Conservation (phyloP, 116 monocot species). For the Trichopus zeylanicus region DNA sequence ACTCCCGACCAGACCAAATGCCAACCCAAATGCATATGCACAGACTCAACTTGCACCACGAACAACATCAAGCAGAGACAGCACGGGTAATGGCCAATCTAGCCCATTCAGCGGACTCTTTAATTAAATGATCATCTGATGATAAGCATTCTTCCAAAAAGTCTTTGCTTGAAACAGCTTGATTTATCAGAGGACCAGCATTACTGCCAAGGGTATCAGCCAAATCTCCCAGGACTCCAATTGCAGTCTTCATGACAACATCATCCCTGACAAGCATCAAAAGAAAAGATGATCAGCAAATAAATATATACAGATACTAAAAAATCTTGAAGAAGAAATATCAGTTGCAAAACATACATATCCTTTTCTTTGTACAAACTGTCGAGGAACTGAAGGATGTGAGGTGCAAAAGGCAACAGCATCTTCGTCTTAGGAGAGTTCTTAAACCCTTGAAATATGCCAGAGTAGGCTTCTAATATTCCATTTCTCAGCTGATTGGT, state of each 20-base stretch:
- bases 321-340: neutral
- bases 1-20: slow-evolving; percentile 24
- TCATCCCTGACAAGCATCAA: slow-evolving; percentile 43
- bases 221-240: slow-evolving; percentile 67
- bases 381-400: slow-evolving; percentile 30
- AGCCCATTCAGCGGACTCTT: slow-evolving; percentile 72
- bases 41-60: slow-evolving; percentile 12
- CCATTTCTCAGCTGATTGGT: slow-evolving; percentile 48
- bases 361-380: slow-evolving; percentile 40
- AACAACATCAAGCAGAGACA: slow-evolving; percentile 41
- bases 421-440: slow-evolving; percentile 25
- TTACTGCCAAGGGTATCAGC: slow-evolving; percentile 61
- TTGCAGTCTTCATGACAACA: slow-evolving; percentile 46
- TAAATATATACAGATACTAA: neutral
- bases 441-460: slow-evolving; percentile 60
- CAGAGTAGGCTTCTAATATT: slow-evolving; percentile 41
- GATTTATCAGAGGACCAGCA: slow-evolving; percentile 45
- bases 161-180: slow-evolving; percentile 54
- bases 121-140: slow-evolving; percentile 58
- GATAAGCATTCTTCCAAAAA: slow-evolving; percentile 58
- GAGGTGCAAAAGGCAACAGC: slow-evolving; percentile 24
- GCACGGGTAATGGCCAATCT: slow-evolving; percentile 52
- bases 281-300: neutral
- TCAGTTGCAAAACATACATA: slow-evolving; percentile 27
- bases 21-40: slow-evolving; percentile 31